Evolutionary conservation across 441 rosid genomes (phyloP).

Genomic region (Aquilaria agallochum): DNA sequence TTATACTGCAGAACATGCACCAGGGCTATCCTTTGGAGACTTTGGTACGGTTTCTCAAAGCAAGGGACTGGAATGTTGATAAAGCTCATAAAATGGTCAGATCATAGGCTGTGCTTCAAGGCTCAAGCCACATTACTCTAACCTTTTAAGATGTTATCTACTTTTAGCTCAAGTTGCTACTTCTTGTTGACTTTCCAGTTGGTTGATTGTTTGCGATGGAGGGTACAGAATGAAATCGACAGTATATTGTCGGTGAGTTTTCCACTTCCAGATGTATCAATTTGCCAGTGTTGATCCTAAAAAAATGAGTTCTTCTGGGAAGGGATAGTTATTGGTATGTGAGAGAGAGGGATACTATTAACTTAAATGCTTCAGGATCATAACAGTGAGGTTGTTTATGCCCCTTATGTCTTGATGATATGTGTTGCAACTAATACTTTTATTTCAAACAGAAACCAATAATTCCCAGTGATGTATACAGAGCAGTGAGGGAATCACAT

Average conservation of each 20-base stretch:
- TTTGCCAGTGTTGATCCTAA: slow-evolving; percentile 3
- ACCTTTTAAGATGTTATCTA: slow-evolving; percentile 7
- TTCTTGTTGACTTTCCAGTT: slow-evolving; percentile 30
- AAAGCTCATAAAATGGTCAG: slow-evolving; percentile 66
- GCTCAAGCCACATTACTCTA: neutral
- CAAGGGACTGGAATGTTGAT: slow-evolving; percentile 65
- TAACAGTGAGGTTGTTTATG: slow-evolving; percentile 3
- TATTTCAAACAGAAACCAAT: slow-evolving; percentile 53
- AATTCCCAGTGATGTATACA: slow-evolving; percentile 49
- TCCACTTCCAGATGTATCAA: neutral
- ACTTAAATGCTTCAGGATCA: too few species aligned
- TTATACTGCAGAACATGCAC: slow-evolving; percentile 49
- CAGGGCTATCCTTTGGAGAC: slow-evolving; percentile 51
- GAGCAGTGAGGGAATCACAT: slow-evolving; percentile 66
- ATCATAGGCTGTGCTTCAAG: slow-evolving; percentile 3
- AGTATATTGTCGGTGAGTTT: slow-evolving; percentile 50
- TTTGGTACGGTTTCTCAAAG: slow-evolving; percentile 62
- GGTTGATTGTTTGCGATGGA: slow-evolving; percentile 57
- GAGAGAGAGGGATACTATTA: too few species aligned
- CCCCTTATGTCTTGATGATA: slow-evolving; percentile 1
- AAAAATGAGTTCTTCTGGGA: neutral
- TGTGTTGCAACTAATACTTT: too few species aligned
- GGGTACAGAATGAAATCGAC: slow-evolving; percentile 55
- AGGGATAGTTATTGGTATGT: neutral
- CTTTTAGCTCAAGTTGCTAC: neutral